Evolutionary conservation across 2,329 filamentous ascomycete species (phyloP), one percentile per base, ranked within the genome.

Genomic region (Ophiocordyceps camponoti-floridani): DNA sequence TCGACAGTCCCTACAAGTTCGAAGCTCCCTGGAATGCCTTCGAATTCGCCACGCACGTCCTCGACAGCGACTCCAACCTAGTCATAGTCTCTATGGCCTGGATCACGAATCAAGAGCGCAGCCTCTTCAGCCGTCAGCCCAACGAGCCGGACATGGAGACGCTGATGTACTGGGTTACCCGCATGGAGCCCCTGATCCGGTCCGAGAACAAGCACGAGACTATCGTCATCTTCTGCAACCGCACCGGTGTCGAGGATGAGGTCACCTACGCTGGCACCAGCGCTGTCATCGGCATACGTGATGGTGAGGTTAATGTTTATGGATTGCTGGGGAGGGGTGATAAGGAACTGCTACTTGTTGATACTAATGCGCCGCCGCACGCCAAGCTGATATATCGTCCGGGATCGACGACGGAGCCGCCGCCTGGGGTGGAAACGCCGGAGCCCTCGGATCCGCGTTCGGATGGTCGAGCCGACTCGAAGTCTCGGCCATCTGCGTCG

Each of bases 71-170:
- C 0, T 72, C 79, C 0, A 75, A 77, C 13, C 49, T 88, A 0
- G 76, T 84, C 2, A 73, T 87, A 31, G 51, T 89, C 0, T 76
- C 73, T 4, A 88, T 88, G 84, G 82, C 84, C 0, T 89, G 83
- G 84, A 65, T 84, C 30, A 85, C 82, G 2, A 65, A 58, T 45
- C 75, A 67, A 48, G 70, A 66, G 52, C 67, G 59, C 1, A 65
- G 53, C 16, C 46, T 47, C 8, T 77, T 65, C 55, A 75, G 54
- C 47, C 66, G 51, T 27, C 63, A 50, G 50, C 73, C 73, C 0
- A 56, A 68, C 1, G 72, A 77, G 43, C 81, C 82, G 0, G 83
- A 88, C 50, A 70, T 83, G 61, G 75, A 84, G 23, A 86, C 82
- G 0, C 56, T 89, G 9, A 72, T 74, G 0, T 89, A 89, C 53